A percentile compares a stretch with the other conserved stretches of the same genome.
These are phyloP conservation scores for Verticillium nonalfalfae DNA, from an alignment of 2,329 filamentous ascomycete species.

Conservation along the genomic window DNA sequence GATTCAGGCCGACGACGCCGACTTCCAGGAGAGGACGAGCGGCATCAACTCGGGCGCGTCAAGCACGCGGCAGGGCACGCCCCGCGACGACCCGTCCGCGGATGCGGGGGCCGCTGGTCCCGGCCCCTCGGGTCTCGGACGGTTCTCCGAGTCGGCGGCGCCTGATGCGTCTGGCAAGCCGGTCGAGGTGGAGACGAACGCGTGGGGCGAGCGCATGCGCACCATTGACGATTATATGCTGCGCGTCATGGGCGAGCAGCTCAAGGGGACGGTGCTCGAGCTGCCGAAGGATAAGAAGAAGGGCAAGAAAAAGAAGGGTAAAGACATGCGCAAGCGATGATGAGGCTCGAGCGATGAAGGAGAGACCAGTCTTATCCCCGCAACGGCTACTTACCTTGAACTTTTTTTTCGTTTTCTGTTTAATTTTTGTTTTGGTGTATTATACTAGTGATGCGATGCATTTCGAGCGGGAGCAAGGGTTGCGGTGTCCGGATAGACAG, in stretches of 20 bases:
- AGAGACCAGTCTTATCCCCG: too few species aligned
- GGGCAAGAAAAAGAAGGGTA: constrained; percentile 51
- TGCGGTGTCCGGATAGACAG: too few species aligned
- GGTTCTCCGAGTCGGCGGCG: constrained; percentile 26
- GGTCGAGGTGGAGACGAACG: constrained; percentile 46
- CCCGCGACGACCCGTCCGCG: constrained; percentile 30
- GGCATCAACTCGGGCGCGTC: constrained; percentile 39
- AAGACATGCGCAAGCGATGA: constrained; percentile 47
- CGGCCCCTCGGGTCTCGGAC: constrained; percentile 27
- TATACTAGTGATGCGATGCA: too few species aligned
- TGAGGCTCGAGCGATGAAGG: not conserved
- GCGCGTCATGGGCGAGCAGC: constrained; percentile 55
- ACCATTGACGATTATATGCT: constrained; percentile 75
- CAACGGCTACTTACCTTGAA: too few species aligned
- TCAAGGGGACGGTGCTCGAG: constrained; percentile 54
- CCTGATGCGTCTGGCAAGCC: constrained; percentile 24
- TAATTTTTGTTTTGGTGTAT: too few species aligned
- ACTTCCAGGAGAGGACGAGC: constrained; percentile 62
- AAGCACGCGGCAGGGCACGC: constrained; percentile 45
- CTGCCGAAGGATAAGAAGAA: constrained; percentile 60
- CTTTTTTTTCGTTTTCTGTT: too few species aligned
- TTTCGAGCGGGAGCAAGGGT: too few species aligned
- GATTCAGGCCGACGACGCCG: constrained; percentile 76
- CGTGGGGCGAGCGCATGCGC: constrained; percentile 49
- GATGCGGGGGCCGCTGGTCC: constrained; percentile 13